Conservation (phyloP, 78 protist species). For the Dictyostelium firmibasis region DNA sequence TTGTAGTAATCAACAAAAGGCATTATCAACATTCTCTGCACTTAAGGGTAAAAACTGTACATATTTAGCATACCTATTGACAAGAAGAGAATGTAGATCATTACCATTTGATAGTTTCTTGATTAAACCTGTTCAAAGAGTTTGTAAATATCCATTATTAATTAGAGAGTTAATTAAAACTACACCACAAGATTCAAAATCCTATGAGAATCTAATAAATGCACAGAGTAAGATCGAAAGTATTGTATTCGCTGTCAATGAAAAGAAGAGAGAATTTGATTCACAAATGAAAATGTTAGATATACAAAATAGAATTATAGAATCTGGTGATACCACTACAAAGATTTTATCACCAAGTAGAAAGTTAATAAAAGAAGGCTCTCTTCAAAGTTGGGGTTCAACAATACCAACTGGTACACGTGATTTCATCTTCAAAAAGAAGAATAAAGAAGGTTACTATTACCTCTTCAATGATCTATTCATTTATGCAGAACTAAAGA, state of each 20-base stretch:
- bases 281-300: constrained; percentile 59
- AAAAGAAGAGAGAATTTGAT: constrained; percentile 80
- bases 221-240: constrained; percentile 72
- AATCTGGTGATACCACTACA: background rate
- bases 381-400: background rate
- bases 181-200: constrained; percentile 9
- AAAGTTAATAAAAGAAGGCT: constrained; percentile 53
- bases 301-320: constrained; percentile 32
- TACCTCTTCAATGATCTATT: constrained; percentile 72
- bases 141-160: constrained; percentile 77
- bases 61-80: constrained; percentile 43
- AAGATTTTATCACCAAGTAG: constrained; percentile 65
- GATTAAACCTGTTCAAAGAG: constrained; percentile 81
- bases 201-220: constrained; percentile 4
- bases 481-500: constrained; percentile 1
- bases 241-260: constrained; percentile 63
- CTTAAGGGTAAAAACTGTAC: constrained; percentile 59
- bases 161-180: constrained; percentile 72
- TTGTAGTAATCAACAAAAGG: constrained; percentile 69
- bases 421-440: background rate
- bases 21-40: constrained; percentile 32
- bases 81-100: constrained; percentile 72
- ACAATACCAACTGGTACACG: constrained; percentile 6
- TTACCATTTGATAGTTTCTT: constrained; percentile 73
- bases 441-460: constrained; percentile 51